A percentile compares a stretch with the other conserved stretches of the same genome.
These are phyloP conservation scores for Pseudoscleropodium purum DNA, from an alignment of 225 moss, liverwort and hornwort genomes.

Conservation along the genomic window DNA sequence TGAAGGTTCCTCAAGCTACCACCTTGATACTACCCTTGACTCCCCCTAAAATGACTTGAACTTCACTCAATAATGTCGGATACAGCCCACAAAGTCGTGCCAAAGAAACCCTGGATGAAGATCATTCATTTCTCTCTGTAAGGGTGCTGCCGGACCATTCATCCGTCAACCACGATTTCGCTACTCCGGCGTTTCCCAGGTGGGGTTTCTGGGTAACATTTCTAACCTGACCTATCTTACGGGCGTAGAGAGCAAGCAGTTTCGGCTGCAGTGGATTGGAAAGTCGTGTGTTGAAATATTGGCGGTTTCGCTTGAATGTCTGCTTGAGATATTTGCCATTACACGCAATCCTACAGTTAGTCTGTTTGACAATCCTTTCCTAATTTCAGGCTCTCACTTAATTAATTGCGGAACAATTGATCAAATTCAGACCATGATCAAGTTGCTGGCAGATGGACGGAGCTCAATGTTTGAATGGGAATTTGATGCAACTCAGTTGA, in stretches of 20 bases:
- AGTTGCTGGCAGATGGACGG: not conserved
- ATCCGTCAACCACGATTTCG: not conserved
- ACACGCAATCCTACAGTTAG: not conserved
- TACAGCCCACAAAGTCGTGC: not conserved
- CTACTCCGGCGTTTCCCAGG: not conserved
- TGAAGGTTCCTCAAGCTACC: not conserved
- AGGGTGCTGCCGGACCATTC: not conserved
- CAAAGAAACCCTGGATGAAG: not conserved
- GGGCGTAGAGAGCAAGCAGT: not conserved
- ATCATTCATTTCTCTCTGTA: not conserved
- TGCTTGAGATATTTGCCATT: not conserved
- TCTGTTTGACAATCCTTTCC: not conserved
- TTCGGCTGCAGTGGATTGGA: not conserved
- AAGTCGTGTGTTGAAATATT: not conserved
- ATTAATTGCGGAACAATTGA: not conserved
- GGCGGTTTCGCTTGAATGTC: not conserved
- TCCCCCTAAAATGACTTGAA: not conserved
- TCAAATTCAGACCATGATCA: not conserved
- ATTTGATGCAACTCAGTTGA: not conserved
- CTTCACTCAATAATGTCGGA: not conserved
- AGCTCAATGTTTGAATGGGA: not conserved
- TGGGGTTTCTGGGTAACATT: not conserved
- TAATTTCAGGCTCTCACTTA: not conserved
- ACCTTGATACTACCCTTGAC: not conserved
- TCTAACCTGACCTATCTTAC: not conserved